phyloP scores from a whole-genome alignment of 2,329 filamentous ascomycete species.

The Nothophaeocryptopus gaeumannii region DNA sequence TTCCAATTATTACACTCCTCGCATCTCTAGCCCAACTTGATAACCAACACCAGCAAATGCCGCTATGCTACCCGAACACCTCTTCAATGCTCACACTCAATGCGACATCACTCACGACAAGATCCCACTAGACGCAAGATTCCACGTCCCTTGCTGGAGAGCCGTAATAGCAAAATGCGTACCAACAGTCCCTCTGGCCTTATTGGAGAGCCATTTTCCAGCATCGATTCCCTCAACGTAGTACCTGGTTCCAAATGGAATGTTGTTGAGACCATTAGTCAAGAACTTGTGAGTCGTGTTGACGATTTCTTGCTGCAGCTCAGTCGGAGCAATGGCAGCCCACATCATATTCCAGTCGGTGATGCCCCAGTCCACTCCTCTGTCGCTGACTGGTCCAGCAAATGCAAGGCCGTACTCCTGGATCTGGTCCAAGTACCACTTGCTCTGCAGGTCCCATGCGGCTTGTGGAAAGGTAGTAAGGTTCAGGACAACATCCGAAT shows the following conservation, averaged over 20 bases:
- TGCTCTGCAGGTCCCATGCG: conserved; percentile 25
- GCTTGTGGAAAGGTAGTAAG: conserved; percentile 39
- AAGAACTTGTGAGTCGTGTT: conserved; percentile 27
- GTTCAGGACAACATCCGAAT: conserved; percentile 47
- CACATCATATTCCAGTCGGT: conserved; percentile 30
- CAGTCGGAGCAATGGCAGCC: conserved; percentile 19
- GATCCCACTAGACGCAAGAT: no score
- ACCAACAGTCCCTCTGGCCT: conserved; percentile 26
- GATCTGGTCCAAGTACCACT: conserved; percentile 25
- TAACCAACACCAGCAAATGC: no score
- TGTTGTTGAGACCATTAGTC: conserved; percentile 24
- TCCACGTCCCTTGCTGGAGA: conserved; percentile 24
- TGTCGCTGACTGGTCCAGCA: conserved; percentile 21
- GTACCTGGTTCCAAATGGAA: conserved; percentile 32
- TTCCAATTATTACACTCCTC: no score
- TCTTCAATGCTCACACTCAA: no score
- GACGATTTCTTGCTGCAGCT: conserved; percentile 21
- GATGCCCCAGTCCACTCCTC: conserved; percentile 26
- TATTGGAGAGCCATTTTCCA: conserved; percentile 27
- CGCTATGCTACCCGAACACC: no score
- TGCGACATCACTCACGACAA: no score
- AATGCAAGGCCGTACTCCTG: conserved; percentile 22
- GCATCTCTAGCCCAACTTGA: no score
- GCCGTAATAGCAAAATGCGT: conserved; percentile 26
- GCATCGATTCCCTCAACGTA: conserved; percentile 19